phyloP scores from a whole-genome alignment of 345 rosid species.

The Geranium rotundifolium region DNA sequence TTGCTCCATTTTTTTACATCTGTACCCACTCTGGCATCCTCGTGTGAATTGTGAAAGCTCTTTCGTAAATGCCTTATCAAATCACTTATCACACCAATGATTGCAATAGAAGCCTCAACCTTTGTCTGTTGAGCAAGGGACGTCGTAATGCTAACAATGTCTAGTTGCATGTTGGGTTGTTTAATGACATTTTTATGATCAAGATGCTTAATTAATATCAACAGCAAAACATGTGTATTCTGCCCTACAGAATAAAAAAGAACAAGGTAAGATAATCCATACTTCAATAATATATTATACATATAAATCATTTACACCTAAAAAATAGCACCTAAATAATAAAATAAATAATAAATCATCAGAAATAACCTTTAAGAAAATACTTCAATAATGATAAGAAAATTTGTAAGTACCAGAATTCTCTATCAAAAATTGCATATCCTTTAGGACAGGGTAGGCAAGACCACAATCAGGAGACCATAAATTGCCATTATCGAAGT shows the following conservation, averaged over 20 bases:
- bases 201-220: constrained; percentile 85
- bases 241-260: constrained; percentile 43
- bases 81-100: constrained; percentile 71
- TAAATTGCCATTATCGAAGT: constrained; percentile 53
- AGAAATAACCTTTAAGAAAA: background rate
- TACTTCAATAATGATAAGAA: background rate
- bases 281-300: background rate
- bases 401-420: constrained; percentile 39
- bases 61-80: constrained; percentile 83
- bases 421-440: constrained; percentile 80
- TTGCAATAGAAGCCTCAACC: constrained; percentile 63
- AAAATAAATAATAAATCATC: background rate
- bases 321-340: too few relatives aligned
- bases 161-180: constrained; percentile 69
- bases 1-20: constrained; percentile 51
- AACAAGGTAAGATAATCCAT: constrained; percentile 4
- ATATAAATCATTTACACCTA: background rate
- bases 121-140: constrained; percentile 58
- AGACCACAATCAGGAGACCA: constrained; percentile 79
- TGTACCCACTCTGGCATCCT: constrained; percentile 51
- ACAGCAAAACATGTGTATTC: constrained; percentile 72
- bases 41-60: constrained; percentile 68
- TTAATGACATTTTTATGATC: constrained; percentile 86
- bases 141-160: constrained; percentile 63
- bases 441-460: constrained; percentile 73